Conservation (phyloP, 83 land plant genomes). For the Picea mariana region DNA sequence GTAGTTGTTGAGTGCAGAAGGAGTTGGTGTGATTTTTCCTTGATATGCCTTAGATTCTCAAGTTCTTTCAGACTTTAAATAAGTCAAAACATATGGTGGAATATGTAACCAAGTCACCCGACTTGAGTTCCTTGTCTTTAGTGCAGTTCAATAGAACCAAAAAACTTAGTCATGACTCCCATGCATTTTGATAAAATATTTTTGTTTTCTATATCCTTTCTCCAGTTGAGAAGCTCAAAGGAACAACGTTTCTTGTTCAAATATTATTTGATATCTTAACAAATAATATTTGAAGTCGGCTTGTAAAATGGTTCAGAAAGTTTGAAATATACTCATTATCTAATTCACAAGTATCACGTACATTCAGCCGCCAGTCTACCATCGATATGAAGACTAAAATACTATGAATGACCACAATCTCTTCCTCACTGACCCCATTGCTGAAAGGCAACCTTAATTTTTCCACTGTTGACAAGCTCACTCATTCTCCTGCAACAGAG, state of each 20-base stretch:
- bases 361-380: conserved; percentile 23
- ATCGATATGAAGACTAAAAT: conserved; percentile 24
- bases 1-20: no score
- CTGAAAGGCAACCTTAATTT: conserved; percentile 17
- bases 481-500: conserved; percentile 27
- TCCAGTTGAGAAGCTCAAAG: not conserved
- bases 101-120: not conserved
- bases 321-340: conserved; percentile 17
- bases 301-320: conserved; percentile 13
- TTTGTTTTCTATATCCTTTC: conserved; percentile 4
- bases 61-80: not conserved
- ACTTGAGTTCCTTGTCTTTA: not conserved
- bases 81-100: not conserved
- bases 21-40: no score
- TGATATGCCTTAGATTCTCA: not conserved
- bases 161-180: not conserved
- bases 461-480: conserved; percentile 15
- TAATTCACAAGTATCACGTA: not conserved
- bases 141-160: not conserved
- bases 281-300: not conserved
- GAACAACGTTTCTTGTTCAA: conserved; percentile 1
- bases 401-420: conserved; percentile 16
- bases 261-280: not conserved
- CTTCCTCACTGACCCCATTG: conserved; percentile 19
- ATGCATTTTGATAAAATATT: not conserved